These are phyloP conservation scores for Piromyces sp. DNA, from an alignment of 192 early-diverging fungal species.

Conservation along the genomic window DNA sequence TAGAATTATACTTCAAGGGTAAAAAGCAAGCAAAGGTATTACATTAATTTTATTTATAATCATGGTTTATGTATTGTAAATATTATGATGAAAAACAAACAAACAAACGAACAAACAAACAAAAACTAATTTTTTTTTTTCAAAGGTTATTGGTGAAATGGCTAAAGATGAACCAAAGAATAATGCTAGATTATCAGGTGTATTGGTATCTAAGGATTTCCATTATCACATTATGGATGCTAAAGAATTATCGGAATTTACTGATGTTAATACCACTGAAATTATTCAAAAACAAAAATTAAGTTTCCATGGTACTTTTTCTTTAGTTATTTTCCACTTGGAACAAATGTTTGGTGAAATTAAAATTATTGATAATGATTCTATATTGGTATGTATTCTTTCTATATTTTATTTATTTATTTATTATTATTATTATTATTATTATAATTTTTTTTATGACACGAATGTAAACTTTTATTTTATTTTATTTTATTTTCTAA, in stretches of 20 bases:
- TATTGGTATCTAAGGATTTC: slow-evolving; percentile 80
- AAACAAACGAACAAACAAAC: too few relatives aligned
- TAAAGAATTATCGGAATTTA: slow-evolving; percentile 64
- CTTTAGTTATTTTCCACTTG: slow-evolving; percentile 72
- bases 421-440: neutral
- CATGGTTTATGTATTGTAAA: too few relatives aligned
- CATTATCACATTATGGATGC: slow-evolving; percentile 70
- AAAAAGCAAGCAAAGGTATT: slow-evolving; percentile 81
- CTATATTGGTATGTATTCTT: slow-evolving; percentile 6
- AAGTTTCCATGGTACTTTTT: slow-evolving; percentile 49
- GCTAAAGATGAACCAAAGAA: slow-evolving; percentile 57
- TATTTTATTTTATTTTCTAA: too few relatives aligned
- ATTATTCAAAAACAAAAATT: slow-evolving; percentile 64
- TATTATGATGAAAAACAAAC: too few relatives aligned
- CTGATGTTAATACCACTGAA: slow-evolving; percentile 52
- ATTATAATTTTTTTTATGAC: neutral
- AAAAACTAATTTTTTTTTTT: too few relatives aligned
- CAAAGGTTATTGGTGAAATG: slow-evolving; percentile 62
- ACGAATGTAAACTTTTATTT: too few relatives aligned
- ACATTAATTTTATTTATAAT: too few relatives aligned
- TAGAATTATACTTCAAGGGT: slow-evolving; percentile 81
- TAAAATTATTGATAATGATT: slow-evolving; percentile 15
- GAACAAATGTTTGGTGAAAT: slow-evolving; percentile 84
- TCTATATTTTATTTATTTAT: slow-evolving; percentile 7
- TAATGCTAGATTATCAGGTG: slow-evolving; percentile 44